Base-by-base conservation (phyloP, 257 asterid genomes). In the Nicotiana knightiana region DNA sequence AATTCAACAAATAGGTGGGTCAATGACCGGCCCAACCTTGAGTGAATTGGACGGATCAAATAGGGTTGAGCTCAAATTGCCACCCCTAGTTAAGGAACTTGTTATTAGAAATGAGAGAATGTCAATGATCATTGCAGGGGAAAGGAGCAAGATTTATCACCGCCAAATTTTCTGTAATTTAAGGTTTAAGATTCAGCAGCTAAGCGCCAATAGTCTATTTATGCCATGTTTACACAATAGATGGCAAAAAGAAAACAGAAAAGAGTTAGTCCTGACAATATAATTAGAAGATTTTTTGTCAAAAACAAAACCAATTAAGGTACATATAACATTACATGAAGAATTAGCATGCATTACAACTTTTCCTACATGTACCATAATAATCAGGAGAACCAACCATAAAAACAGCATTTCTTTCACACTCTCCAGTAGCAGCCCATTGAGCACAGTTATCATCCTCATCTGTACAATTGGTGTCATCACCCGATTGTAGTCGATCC, bases 351-450 rank as follows among this genome's bases (percentile, higher is more conserved):
- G 89, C 93, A 46, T 88, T 90, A 87, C 99, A 95, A 67, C 99
- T 95, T 93, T 90, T 95, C 90, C 97, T 90, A 87, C 99, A 95
- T 21, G 98, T 85, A 28, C 99, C 98, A 15, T 89, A 90, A 82
- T 95, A 93, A 85, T 95, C 99, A 76, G 94, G 89, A 51, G 99
- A 88, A 80, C 98, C 99, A 67, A 90, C 79, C 99, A 95, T 93
- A 88, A 90, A 95, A 75, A 93, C 88, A 3, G 97, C 82, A 81
- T 95, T 95, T 84, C 88, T 89, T 67, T 89, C 67, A 66, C 99
- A 95, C 94, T 93, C 99, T 68, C 99, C 99, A 2, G 76, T 83
- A 73, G 97, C 91, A 43, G 97, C 99, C 99, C 99, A 95, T 24
- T 79, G 84, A 64, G 92, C 81, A 87, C 99, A 95, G 61, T 87